Base-by-base conservation (phyloP, 768 basidiomycete genomes). In the Sutorius australiensis region DNA sequence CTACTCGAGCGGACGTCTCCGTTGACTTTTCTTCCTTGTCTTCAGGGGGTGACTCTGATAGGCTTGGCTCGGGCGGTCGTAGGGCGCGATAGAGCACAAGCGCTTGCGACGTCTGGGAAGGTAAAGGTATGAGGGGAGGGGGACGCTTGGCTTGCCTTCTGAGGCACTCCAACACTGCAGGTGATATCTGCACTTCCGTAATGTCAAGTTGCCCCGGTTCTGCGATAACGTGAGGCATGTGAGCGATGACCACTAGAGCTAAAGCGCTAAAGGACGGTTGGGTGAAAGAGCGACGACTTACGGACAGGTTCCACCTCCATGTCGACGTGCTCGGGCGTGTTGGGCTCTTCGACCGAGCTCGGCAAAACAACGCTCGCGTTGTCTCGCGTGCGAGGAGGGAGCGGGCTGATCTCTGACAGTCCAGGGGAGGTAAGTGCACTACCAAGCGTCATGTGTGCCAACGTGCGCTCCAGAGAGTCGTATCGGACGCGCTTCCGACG, bases 251-350 rank as follows among this genome's bases (percentile, higher is more conserved):
- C 11, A 40, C 54, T 61, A 28, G 6, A 38, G 16, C 37, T 34
- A 27, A 39, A 28, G 6, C 34, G 16, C 37, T 34, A 27, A 39
- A 34, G 3, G 34, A 55, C 13, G 43, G 42, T 37, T 27, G 46
- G 34, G 43, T 10, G n/a, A 56, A 24, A 57, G 14, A 17, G 37
- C 31, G 57, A 47, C 31, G 19, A 42, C 62, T 77, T 67, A 89
- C 88, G 73, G 63, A 86, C 80, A 57, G 79, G 83, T 62, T 86
- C 87, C 5, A 80, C 77, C 55, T 80, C 82, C 87, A 90, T 90
- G 42, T 75, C 78, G 27, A 74, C 76, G 3, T 83, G 72, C 50
- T 89, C 86, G 17, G 72, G 48, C 0, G 70, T 68, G 3, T 56
- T 52, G 17, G 70, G 67, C 48, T 80, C 79, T 55, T 82, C 79